A percentile compares a stretch with the other conserved stretches of the same genome.
Evolutionary conservation across 1,284 basidiomycete species (phyloP).

Genomic region (Phlebopus sp.): DNA sequence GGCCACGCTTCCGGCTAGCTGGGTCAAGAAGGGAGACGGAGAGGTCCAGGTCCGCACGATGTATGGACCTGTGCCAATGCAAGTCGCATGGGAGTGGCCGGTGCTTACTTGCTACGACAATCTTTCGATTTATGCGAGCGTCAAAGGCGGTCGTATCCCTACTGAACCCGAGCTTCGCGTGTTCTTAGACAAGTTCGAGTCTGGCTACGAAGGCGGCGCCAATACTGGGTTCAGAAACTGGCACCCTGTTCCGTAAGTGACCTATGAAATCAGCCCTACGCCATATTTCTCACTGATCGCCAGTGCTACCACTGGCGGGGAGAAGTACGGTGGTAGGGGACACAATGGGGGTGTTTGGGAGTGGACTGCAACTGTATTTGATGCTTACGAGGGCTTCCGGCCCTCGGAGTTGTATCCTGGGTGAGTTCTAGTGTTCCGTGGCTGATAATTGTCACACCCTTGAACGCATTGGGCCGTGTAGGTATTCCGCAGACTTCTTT

Average conservation of each 20-base stretch:
- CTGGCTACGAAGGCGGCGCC: constrained; percentile 68
- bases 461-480: constrained; percentile 22
- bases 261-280: background rate
- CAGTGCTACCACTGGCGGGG: constrained; percentile 62
- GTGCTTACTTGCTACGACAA: constrained; percentile 79
- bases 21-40: constrained; percentile 52
- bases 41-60: constrained; percentile 74
- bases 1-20: constrained; percentile 56
- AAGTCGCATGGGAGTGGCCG: constrained; percentile 82
- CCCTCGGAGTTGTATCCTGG: constrained; percentile 82
- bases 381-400: constrained; percentile 72
- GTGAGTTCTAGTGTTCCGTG: constrained; percentile 33
- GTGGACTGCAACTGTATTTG: constrained; percentile 87
- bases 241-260: constrained; percentile 85
- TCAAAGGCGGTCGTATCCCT: constrained; percentile 88
- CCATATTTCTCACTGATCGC: background rate
- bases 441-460: background rate
- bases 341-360: constrained; percentile 99
- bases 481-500: constrained; percentile 87
- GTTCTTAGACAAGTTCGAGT: constrained; percentile 71
- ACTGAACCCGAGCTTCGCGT: constrained; percentile 85
- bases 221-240: constrained; percentile 91
- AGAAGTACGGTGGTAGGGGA: constrained; percentile 48
- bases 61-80: constrained; percentile 82
- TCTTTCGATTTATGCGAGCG: constrained; percentile 75